Conservation (phyloP, 1,284 basidiomycete genomes). For the Sporisorium iseilematis-ciliati region DNA sequence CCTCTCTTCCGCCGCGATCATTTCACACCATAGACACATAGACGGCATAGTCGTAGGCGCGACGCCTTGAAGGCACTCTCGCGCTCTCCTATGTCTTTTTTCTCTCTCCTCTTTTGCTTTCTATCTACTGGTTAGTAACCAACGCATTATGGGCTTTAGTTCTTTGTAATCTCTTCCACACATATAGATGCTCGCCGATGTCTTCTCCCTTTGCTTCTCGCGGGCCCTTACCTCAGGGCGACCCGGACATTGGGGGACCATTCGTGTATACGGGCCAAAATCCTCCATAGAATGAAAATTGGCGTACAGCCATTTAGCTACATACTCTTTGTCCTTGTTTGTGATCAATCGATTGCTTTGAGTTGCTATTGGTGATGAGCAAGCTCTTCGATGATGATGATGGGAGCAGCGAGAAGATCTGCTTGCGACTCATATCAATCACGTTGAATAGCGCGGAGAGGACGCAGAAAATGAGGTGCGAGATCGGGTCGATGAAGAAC, state of each 20-base stretch:
- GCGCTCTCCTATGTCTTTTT: conserved; percentile 17
- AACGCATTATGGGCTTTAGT: conserved; percentile 41
- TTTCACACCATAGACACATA: conserved; percentile 13
- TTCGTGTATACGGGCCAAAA: conserved; percentile 50
- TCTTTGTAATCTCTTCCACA: conserved; percentile 26
- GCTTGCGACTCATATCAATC: background rate
- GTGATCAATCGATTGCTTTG: background rate
- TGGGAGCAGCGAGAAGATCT: background rate
- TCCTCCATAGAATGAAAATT: conserved; percentile 20
- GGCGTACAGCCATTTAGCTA: conserved; percentile 18
- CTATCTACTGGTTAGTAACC: conserved; percentile 16
- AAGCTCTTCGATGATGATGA: background rate
- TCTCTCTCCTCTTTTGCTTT: conserved; percentile 15
- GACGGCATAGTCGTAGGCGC: conserved; percentile 30
- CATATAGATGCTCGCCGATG: conserved; percentile 50
- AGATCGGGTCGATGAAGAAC: background rate
- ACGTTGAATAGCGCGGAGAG: background rate
- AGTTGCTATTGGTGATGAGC: background rate
- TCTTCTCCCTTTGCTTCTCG: conserved; percentile 27
- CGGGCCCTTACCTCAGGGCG: conserved; percentile 25
- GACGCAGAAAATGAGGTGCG: background rate
- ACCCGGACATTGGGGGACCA: conserved; percentile 33
- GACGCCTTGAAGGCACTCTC: conserved; percentile 9
- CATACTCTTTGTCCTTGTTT: background rate
- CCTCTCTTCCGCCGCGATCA: background rate